These are phyloP conservation scores for Pulveroboletus ravenelii DNA, from an alignment of 768 basidiomycete species.

Conservation along the genomic window DNA sequence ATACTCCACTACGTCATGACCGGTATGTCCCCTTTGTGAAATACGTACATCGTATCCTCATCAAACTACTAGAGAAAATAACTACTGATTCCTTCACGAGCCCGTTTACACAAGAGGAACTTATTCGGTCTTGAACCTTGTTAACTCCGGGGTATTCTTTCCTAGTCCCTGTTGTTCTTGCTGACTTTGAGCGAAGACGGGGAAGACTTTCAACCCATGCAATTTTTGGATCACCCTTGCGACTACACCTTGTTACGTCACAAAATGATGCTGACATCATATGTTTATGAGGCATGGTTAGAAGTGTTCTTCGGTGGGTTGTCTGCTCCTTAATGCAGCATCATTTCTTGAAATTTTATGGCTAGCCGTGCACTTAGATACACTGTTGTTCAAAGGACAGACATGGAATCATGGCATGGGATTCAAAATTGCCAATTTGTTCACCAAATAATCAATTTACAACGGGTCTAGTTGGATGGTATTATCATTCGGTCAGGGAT, in stretches of 20 bases:
- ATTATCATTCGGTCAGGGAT: not conserved
- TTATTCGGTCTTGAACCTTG: conserved; percentile 4
- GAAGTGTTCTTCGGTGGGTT: not conserved
- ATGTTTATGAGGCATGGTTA: conserved; percentile 4
- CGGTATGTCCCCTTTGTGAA: not conserved
- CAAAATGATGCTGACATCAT: not conserved
- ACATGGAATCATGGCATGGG: not conserved
- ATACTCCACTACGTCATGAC: conserved; percentile 9
- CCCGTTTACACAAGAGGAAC: too few species aligned
- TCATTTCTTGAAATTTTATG: conserved; percentile 9
- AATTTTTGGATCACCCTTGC: conserved; percentile 2
- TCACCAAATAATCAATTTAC: conserved; percentile 4
- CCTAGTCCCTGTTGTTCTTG: not conserved
- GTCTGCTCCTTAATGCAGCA: not conserved
- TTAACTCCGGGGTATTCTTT: conserved; percentile 8
- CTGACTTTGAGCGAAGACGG: not conserved
- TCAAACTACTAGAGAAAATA: conserved; percentile 2
- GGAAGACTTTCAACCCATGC: not conserved
- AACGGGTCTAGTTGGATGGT: not conserved
- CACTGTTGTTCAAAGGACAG: not conserved
- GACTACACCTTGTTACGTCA: not conserved
- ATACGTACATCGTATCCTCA: not conserved
- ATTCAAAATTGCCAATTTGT: conserved; percentile 3
- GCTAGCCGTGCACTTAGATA: conserved; percentile 2
- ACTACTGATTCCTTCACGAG: conserved; percentile 12